Conservation (phyloP, 1,284 basidiomycete genomes). For the Leccinum angustisporum region DNA sequence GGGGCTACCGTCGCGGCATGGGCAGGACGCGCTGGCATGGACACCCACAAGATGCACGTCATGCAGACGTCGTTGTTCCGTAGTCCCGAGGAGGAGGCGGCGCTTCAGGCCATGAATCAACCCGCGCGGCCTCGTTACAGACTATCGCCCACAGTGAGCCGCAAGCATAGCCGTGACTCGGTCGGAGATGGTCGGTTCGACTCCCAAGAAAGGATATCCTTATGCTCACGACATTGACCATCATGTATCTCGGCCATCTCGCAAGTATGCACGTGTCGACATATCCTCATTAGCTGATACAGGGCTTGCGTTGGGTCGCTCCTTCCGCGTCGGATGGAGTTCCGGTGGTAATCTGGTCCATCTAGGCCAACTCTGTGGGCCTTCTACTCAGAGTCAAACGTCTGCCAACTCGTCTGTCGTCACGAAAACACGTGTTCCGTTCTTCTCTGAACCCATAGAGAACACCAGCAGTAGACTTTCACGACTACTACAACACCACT, state of each 20-base stretch:
- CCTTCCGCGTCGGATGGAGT: slow-evolving; percentile 91
- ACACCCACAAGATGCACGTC: slow-evolving; percentile 82
- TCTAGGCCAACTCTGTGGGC: slow-evolving; percentile 68
- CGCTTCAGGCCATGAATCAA: slow-evolving; percentile 50
- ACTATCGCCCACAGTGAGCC: slow-evolving; percentile 40
- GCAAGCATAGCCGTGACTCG: slow-evolving; percentile 77
- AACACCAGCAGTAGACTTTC: slow-evolving; percentile 48
- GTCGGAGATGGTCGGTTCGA: slow-evolving; percentile 67
- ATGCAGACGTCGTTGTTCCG: slow-evolving; percentile 90
- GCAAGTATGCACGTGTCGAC: slow-evolving; percentile 71
- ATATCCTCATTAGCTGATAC: slow-evolving; percentile 71
- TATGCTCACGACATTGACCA: slow-evolving; percentile 71
- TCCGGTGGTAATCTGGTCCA: slow-evolving; percentile 78
- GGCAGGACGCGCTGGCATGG: slow-evolving; percentile 70
- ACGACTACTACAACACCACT: slow-evolving; percentile 80
- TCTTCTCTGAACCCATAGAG: slow-evolving; percentile 37
- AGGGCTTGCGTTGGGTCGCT: slow-evolving; percentile 82
- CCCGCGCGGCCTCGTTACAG: slow-evolving; percentile 40
- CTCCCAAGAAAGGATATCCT: slow-evolving; percentile 74
- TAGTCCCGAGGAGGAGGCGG: slow-evolving; percentile 66
- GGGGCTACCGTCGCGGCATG: slow-evolving; percentile 49
- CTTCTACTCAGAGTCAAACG: slow-evolving; percentile 44
- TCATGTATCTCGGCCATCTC: slow-evolving; percentile 60
- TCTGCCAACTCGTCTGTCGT: slow-evolving; percentile 61
- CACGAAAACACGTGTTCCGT: slow-evolving; percentile 47